Conservation (phyloP, 371 early-diverging fungal genomes). For the Rhizopus microsporus region DNA sequence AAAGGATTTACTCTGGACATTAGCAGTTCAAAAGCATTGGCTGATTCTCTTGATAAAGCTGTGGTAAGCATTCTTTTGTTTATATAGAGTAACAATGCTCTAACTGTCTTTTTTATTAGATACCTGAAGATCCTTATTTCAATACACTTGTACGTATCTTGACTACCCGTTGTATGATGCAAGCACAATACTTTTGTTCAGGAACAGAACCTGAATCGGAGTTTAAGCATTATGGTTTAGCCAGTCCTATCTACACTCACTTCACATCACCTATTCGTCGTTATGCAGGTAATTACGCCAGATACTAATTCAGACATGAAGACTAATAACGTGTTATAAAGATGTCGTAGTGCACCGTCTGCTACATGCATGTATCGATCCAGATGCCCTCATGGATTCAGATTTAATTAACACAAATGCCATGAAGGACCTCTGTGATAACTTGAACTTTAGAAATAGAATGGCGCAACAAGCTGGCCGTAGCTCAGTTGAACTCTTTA, state of each 20-base stretch:
- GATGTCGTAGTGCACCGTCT: constrained; percentile 96
- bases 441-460: constrained; percentile 92
- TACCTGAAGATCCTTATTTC: constrained; percentile 81
- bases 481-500: constrained; percentile 93
- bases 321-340: constrained; percentile 13
- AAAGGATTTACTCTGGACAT: constrained; percentile 44
- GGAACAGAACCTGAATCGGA: constrained; percentile 76
- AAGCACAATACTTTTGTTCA: constrained; percentile 88
- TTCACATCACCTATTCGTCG: constrained; percentile 97
- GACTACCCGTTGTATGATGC: constrained; percentile 95
- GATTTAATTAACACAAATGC: constrained; percentile 79
- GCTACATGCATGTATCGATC: constrained; percentile 79
- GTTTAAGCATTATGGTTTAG: constrained; percentile 89
- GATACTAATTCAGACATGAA: too few species aligned
- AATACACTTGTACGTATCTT: constrained; percentile 89
- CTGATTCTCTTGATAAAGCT: constrained; percentile 82
- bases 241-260: constrained; percentile 87
- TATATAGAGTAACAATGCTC: not conserved
- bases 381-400: constrained; percentile 55
- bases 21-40: constrained; percentile 71
- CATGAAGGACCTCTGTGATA: constrained; percentile 80
- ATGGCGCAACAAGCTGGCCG: constrained; percentile 96
- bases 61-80: constrained; percentile 40
- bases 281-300: constrained; percentile 66
- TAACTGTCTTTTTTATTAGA: constrained; percentile 22